Conservation (phyloP, 2,329 filamentous ascomycete genomes). For the Sphaerostilbella broomeana region DNA sequence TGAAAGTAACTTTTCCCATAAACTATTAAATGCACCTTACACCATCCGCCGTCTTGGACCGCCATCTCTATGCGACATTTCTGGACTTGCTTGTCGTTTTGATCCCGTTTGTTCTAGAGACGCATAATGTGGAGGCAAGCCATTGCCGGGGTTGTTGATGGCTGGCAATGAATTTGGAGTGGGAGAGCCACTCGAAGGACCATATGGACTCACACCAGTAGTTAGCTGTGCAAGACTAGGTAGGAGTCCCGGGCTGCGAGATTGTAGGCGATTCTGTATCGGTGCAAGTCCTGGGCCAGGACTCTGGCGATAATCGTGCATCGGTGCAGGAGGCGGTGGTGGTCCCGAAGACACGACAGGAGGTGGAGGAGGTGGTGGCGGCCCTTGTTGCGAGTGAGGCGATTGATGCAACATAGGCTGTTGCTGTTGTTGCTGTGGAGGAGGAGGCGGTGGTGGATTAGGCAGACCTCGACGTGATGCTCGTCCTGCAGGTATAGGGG, state of each 20-base stretch:
- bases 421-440: slow-evolving; percentile 17
- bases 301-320: slow-evolving; percentile 27
- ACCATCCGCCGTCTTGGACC: slow-evolving; percentile 35
- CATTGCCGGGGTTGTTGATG: slow-evolving; percentile 7
- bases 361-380: slow-evolving; percentile 1
- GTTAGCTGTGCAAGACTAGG: slow-evolving; percentile 58
- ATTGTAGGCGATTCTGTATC: slow-evolving; percentile 41
- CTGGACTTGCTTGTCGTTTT: slow-evolving; percentile 49
- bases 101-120: slow-evolving; percentile 34
- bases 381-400: slow-evolving; percentile 10
- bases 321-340: slow-evolving; percentile 24
- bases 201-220: slow-evolving; percentile 56
- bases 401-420: slow-evolving; percentile 22
- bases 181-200: slow-evolving; percentile 9
- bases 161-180: slow-evolving; percentile 9
- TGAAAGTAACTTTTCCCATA: no score
- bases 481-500: slow-evolving; percentile 29
- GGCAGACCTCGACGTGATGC: slow-evolving; percentile 31
- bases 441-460: slow-evolving; percentile 30
- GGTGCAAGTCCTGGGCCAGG: slow-evolving; percentile 43
- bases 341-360: slow-evolving; percentile 3
- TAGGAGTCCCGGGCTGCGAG: slow-evolving; percentile 40
- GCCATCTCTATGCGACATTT: slow-evolving; percentile 38
- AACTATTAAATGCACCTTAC: no score
- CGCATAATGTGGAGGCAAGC: slow-evolving; percentile 27